phyloP scores from a whole-genome alignment of 208 protist species.

The Trypanosoma rangeli region DNA sequence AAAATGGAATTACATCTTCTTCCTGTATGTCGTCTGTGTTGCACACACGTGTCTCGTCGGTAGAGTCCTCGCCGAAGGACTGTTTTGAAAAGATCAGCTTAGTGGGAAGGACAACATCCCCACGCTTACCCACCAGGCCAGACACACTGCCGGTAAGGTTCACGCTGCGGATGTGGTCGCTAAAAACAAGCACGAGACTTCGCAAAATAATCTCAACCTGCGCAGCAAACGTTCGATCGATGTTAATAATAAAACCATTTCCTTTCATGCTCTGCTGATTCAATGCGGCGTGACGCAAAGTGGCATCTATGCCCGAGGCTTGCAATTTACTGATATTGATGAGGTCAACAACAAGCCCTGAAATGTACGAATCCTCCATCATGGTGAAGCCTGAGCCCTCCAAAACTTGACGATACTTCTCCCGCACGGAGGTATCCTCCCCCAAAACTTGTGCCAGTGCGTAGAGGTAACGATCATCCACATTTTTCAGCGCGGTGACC shows the following conservation, averaged over 20 bases:
- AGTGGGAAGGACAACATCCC: slow-evolving; percentile 75
- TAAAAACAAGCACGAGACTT: slow-evolving; percentile 70
- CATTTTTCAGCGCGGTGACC: slow-evolving; percentile 34
- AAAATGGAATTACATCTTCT: slow-evolving; percentile 44
- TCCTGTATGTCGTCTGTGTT: slow-evolving; percentile 43
- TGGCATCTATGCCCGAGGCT: slow-evolving; percentile 47
- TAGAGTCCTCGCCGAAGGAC: slow-evolving; percentile 77
- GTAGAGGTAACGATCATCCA: slow-evolving; percentile 76
- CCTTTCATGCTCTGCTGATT: slow-evolving; percentile 8
- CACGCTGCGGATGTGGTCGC: slow-evolving; percentile 68
- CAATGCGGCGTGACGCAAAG: slow-evolving; percentile 26
- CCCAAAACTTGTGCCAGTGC: slow-evolving; percentile 63
- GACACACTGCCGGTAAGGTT: slow-evolving; percentile 76
- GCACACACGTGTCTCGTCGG: slow-evolving; percentile 73
- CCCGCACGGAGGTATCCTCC: slow-evolving; percentile 44
- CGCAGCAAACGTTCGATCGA: slow-evolving; percentile 85
- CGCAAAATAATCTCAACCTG: slow-evolving; percentile 77
- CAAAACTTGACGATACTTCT: slow-evolving; percentile 52
- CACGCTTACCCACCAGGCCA: slow-evolving; percentile 65
- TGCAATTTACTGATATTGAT: slow-evolving; percentile 61
- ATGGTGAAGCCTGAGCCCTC: slow-evolving; percentile 70
- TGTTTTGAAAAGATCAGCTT: slow-evolving; percentile 85
- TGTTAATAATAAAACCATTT: slow-evolving; percentile 81
- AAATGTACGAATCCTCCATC: slow-evolving; percentile 66
- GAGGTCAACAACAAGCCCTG: slow-evolving; percentile 71